Evolutionary conservation across 768 basidiomycete species (phyloP).

Genomic region (Naganishia vishniacii): DNA sequence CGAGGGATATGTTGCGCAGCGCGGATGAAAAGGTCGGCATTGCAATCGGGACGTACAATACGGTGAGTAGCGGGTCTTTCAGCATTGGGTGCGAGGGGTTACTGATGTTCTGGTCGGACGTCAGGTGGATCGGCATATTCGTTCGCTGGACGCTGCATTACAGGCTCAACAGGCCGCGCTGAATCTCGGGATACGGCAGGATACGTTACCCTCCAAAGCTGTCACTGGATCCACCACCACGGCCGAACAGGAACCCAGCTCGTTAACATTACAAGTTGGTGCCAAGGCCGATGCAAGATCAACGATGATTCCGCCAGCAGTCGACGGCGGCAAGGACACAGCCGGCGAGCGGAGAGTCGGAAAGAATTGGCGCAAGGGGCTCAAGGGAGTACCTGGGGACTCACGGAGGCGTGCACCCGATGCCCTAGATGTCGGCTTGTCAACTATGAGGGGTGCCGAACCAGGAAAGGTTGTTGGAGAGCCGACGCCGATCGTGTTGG

Average conservation of each 20-base stretch:
- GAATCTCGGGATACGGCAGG: conserved; percentile 40
- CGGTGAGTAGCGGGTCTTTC: conserved; percentile 34
- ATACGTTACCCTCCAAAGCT: conserved; percentile 38
- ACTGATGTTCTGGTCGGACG: not conserved
- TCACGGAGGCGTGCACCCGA: not conserved
- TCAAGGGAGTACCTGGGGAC: conserved; percentile 5
- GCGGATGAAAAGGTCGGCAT: conserved; percentile 48
- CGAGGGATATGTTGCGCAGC: conserved; percentile 41
- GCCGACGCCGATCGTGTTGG: conserved; percentile 21
- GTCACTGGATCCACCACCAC: conserved; percentile 28
- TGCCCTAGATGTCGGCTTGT: conserved; percentile 5
- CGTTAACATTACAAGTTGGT: not conserved
- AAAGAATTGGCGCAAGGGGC: conserved; percentile 25
- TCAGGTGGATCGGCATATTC: conserved; percentile 48
- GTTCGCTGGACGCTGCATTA: conserved; percentile 46
- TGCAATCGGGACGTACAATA: conserved; percentile 46
- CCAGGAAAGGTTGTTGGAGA: not conserved
- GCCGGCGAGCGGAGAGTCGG: conserved; percentile 28
- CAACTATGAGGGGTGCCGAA: not conserved
- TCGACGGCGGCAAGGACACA: no score
- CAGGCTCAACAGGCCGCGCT: conserved; percentile 43
- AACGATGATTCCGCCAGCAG: no score
- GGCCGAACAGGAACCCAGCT: not conserved
- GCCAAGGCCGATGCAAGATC: conserved; percentile 18
- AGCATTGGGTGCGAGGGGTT: not conserved